Base-by-base conservation (phyloP, 345 rosid species). In the Euclidium syriacum region DNA sequence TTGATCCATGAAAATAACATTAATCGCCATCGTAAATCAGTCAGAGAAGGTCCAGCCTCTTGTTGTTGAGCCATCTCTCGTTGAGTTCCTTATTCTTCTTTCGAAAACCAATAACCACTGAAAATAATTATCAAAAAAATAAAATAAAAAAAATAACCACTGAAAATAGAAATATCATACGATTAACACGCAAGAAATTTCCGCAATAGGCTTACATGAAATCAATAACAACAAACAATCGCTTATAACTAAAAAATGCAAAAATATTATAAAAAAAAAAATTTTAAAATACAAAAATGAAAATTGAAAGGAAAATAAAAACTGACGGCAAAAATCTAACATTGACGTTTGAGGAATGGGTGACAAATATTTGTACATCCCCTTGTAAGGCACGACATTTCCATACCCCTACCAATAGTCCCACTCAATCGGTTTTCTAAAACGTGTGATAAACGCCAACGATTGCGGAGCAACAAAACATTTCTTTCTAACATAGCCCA, bases 311-410 rank as follows among this genome's bases (percentile, higher is more conserved):
- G 4, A 55, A 58, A 50, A 58, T n/a, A 29, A 58, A 39, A 20
- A 35, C 40, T 52, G 60, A 52, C 55, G 3, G 62, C 43, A 61
- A 69, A 61, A 61, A n/a, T 69, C 73, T 69, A 7, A 42, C 19
- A 52, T 52, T 52, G 73, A 69, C 62, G 62, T 69, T 34, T 16
- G 19, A 69, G 55, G 73, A 61, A 52, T 69, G 62, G 66, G 67
- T 51, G 25, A 33, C 19, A 41, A 61, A 60, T 61, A 43, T 43
- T 42, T 43, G 43, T 36, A 14, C 4, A 44, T 25, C 50, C 33
- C 6, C 52, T 61, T 52, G 19, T 52, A 52, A 52, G 62, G 62
- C 73, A 69, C 62, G 62, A 14, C 38, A 60, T 60, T 55, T 16
- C 62, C 67, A 52, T 34, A 50, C 55, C 58, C 26, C 32, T 30